Conservation (phyloP, 176 grass and related monocot genomes). For the Hordeum vulgare region MorexV3_pseudomolecules_assembly NC_058518.1:223263033-223263532, state of each 20-base stretch:
- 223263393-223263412: too few species aligned
- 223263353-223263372: background rate
- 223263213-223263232: background rate
- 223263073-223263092: conserved; percentile 47
- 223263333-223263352: background rate
- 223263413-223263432: too few species aligned
- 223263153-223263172: background rate
- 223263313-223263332: background rate
- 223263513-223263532: too few species aligned
- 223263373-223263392: too few species aligned
- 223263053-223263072: conserved; percentile 30
- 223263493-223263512: too few species aligned
- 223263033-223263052: conserved; percentile 36
- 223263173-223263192: background rate
- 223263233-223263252: background rate
- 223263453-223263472: too few species aligned
- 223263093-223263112: conserved; percentile 39
- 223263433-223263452: too few species aligned
- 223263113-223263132: conserved; percentile 27
- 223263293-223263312: background rate
- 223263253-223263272: background rate
- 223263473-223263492: too few species aligned
- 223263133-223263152: background rate
- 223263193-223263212: background rate
- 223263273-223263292: background rate